Conservation (phyloP, 192 early-diverging fungal genomes). For the Backusella morwellensis region DNA sequence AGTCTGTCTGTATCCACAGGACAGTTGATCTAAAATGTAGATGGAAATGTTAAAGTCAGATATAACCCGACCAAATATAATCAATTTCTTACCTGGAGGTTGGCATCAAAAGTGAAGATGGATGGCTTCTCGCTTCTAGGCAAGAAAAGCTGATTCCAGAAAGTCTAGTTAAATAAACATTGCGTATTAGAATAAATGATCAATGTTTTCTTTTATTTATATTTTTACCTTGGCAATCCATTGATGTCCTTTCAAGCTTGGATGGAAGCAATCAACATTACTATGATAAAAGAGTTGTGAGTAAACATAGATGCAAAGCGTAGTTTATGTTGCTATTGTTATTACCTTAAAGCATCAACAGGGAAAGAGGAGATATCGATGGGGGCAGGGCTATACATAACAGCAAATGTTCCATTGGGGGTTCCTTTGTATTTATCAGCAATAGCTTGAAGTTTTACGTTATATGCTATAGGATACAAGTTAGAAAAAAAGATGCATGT, state of each 20-base stretch:
- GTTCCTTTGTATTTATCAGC: slow-evolving; percentile 17
- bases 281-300: neutral
- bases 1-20: slow-evolving; percentile 16
- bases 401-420: slow-evolving; percentile 11
- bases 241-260: slow-evolving; percentile 21
- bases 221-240: slow-evolving; percentile 20
- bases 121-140: slow-evolving; percentile 4
- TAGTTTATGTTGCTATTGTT: neutral
- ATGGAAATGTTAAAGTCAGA: neutral
- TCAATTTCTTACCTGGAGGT: slow-evolving; percentile 5
- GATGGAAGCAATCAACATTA: slow-evolving; percentile 27
- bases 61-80: neutral
- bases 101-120: slow-evolving; percentile 6
- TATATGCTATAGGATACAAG: neutral
- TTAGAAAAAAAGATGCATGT: neutral
- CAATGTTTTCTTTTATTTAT: neutral
- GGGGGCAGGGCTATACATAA: slow-evolving; percentile 10
- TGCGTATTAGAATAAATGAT: neutral
- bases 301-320: neutral
- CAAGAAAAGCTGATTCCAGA: slow-evolving; percentile 26
- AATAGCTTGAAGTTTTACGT: slow-evolving; percentile 11
- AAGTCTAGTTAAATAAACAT: neutral
- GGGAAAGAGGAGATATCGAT: slow-evolving; percentile 13
- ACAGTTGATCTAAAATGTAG: slow-evolving; percentile 8
- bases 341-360: slow-evolving; percentile 12